These are phyloP conservation scores for Euphorbia schlechtendalii DNA, from an alignment of 441 rosid species.

Conservation along the genomic window DNA sequence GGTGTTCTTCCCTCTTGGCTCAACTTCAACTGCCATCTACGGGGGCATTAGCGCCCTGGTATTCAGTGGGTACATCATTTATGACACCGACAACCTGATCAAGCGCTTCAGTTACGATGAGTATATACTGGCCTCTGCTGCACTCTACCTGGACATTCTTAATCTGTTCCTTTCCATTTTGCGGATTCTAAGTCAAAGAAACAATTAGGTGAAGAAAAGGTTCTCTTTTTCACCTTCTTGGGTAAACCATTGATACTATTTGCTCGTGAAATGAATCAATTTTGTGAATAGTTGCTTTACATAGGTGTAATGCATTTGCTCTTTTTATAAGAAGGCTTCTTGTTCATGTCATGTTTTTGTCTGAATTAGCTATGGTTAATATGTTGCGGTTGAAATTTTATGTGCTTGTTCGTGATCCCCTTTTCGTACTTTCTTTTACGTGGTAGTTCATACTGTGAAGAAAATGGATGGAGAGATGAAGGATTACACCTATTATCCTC, in stretches of 20 bases:
- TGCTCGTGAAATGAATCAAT: neutral
- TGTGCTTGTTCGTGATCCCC: neutral
- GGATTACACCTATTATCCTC: neutral
- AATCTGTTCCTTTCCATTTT: conserved; percentile 79
- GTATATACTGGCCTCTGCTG: conserved; percentile 70
- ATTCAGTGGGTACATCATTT: conserved; percentile 80
- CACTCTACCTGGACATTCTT: conserved; percentile 83
- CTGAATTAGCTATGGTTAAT: conserved; percentile 6
- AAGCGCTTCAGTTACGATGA: conserved; percentile 86
- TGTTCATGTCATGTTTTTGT: neutral
- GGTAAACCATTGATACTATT: neutral
- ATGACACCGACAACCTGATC: conserved; percentile 78
- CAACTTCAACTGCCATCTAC: conserved; percentile 61
- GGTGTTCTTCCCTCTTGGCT: conserved; percentile 83
- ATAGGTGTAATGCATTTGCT: neutral
- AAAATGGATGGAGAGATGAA: neutral
- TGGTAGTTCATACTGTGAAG: neutral
- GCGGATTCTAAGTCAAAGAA: conserved; percentile 57
- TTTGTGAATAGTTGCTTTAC: conserved; percentile 8
- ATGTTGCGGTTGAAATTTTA: neutral
- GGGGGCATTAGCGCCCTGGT: conserved; percentile 73
- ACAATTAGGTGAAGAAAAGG: conserved; percentile 34
- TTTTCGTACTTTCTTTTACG: neutral
- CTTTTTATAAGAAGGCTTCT: neutral
- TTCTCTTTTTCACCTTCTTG: neutral